phyloP scores from a whole-genome alignment of 192 early-diverging fungal species.

The Umbelopsis sp. region DNA sequence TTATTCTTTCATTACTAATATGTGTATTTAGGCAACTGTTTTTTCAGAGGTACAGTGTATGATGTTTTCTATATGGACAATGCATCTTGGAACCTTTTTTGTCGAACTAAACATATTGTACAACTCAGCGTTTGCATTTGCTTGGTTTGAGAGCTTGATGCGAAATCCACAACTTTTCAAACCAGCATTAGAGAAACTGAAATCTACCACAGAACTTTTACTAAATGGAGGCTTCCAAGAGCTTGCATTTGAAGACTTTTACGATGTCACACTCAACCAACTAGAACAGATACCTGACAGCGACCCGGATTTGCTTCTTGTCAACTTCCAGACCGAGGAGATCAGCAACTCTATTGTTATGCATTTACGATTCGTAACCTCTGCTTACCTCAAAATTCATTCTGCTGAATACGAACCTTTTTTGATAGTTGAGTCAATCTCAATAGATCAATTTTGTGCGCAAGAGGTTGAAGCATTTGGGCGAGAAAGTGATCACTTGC shows the following conservation, averaged over 20 bases:
- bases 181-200: conserved; percentile 34
- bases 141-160: conserved; percentile 61
- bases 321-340: conserved; percentile 55
- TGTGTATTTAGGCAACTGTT: conserved; percentile 53
- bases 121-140: conserved; percentile 57
- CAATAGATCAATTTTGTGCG: conserved; percentile 56
- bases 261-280: conserved; percentile 48
- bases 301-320: conserved; percentile 45
- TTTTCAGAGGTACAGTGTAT: conserved; percentile 59
- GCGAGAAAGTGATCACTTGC: conserved; percentile 78
- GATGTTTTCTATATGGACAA: too few species aligned
- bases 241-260: conserved; percentile 58
- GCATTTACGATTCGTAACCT: conserved; percentile 56
- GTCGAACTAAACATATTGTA: too few species aligned
- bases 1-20: neutral
- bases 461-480: conserved; percentile 61
- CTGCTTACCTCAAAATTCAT: conserved; percentile 57
- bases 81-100: too few species aligned
- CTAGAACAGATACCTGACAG: conserved; percentile 32
- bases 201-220: conserved; percentile 44
- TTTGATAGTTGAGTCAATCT: conserved; percentile 50
- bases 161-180: conserved; percentile 23
- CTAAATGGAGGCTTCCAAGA: conserved; percentile 45
- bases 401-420: conserved; percentile 61
- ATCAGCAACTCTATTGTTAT: conserved; percentile 61